Percentiles rank a stretch among this genome's conserved stretches.
phyloP scores from a whole-genome alignment of 2,329 filamentous ascomycete species.

The Cordyceps farinosa region DNA sequence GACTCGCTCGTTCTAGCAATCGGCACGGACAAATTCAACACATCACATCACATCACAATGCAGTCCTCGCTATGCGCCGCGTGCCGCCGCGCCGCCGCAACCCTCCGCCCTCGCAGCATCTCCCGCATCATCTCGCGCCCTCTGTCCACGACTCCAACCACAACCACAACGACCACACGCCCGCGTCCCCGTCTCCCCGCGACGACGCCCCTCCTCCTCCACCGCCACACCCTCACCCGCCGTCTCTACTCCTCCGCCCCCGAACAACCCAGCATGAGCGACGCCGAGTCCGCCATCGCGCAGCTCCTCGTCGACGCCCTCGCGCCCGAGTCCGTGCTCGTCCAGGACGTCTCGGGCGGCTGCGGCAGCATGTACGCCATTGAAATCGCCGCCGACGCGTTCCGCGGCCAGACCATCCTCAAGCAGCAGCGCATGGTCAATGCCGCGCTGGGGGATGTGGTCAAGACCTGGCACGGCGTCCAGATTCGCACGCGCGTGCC shows the following conservation, averaged over 20 bases:
- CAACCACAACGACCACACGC: not conserved
- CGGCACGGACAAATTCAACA: not conserved
- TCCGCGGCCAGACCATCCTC: slow-evolving; percentile 67
- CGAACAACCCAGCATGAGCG: slow-evolving; percentile 30
- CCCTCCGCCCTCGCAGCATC: not conserved
- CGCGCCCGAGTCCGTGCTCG: slow-evolving; percentile 50
- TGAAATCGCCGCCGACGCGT: slow-evolving; percentile 68
- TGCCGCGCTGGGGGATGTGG: slow-evolving; percentile 65
- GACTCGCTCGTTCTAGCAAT: too few species aligned
- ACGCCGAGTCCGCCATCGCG: slow-evolving; percentile 58
- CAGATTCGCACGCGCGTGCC: slow-evolving; percentile 68
- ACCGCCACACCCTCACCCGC: not conserved
- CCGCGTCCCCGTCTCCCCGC: not conserved
- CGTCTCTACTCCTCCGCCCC: not conserved
- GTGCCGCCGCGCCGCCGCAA: slow-evolving; percentile 2
- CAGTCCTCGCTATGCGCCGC: not conserved
- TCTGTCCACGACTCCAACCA: not conserved
- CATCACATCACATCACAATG: not conserved
- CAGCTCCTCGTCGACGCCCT: slow-evolving; percentile 49
- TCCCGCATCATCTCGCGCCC: not conserved
- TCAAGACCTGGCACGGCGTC: slow-evolving; percentile 79
- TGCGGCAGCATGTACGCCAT: slow-evolving; percentile 88
- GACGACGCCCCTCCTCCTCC: not conserved
- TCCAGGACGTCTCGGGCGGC: slow-evolving; percentile 78
- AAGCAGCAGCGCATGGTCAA: slow-evolving; percentile 85